These are phyloP conservation scores for Cephalotrichum gorgonifer DNA, from an alignment of 2,329 filamentous ascomycete species.

Conservation along the genomic window DNA sequence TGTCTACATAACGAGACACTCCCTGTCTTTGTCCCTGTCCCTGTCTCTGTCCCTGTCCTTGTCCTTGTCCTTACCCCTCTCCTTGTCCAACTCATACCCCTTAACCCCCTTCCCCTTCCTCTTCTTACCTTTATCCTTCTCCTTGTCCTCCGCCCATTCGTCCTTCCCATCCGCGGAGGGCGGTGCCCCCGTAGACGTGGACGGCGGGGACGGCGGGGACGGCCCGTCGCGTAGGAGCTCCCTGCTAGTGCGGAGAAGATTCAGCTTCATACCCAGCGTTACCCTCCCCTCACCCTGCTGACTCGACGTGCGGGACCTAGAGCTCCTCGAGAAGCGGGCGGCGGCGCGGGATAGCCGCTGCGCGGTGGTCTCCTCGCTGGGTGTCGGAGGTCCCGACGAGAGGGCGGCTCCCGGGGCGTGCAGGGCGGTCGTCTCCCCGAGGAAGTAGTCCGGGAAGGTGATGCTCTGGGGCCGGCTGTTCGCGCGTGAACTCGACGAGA, in stretches of 20 bases:
- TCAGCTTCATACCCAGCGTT: slow-evolving; percentile 45
- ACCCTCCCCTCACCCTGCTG: slow-evolving; percentile 48
- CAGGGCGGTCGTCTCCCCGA: slow-evolving; percentile 22
- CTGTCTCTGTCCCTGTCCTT: slow-evolving; percentile 21
- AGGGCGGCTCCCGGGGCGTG: slow-evolving; percentile 20
- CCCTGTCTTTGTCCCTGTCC: slow-evolving; percentile 27
- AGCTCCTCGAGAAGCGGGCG: slow-evolving; percentile 37
- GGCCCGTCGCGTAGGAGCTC: slow-evolving; percentile 29
- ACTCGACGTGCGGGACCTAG: slow-evolving; percentile 45
- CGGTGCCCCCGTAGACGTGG: slow-evolving; percentile 14
- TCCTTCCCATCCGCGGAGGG: slow-evolving; percentile 14
- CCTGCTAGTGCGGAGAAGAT: slow-evolving; percentile 39
- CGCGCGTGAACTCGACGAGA: slow-evolving; percentile 24
- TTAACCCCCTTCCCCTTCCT: not conserved
- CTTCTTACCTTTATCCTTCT: slow-evolving; percentile 13
- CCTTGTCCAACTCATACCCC: not conserved
- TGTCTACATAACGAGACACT: slow-evolving; percentile 37
- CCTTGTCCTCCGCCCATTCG: slow-evolving; percentile 11
- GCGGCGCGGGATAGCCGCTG: slow-evolving; percentile 48
- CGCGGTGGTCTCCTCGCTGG: slow-evolving; percentile 41
- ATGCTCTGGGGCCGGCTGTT: slow-evolving; percentile 36
- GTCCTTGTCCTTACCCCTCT: slow-evolving; percentile 21
- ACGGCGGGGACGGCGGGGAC: no score
- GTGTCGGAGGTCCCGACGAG: slow-evolving; percentile 19
- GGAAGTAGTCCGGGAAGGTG: slow-evolving; percentile 28